Percentiles rank a stretch among this genome's conserved stretches.
phyloP scores from a whole-genome alignment of 768 basidiomycete species.

The Termitomyces sp. region DNA sequence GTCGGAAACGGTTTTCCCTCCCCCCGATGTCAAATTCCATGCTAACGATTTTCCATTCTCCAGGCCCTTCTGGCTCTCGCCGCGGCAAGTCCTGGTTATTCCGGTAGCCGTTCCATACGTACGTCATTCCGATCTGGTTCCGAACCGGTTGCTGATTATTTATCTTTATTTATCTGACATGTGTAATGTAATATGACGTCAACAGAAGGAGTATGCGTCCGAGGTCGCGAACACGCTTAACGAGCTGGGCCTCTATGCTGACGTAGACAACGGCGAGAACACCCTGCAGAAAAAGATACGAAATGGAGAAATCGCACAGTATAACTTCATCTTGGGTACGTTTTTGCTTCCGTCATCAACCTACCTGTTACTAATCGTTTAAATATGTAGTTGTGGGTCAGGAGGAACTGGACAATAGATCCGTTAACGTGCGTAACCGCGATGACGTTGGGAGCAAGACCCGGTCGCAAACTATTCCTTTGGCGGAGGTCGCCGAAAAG shows the following conservation, averaged over 20 bases:
- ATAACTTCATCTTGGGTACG: slow-evolving; percentile 95
- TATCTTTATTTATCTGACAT: neutral
- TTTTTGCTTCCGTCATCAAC: slow-evolving; percentile 7
- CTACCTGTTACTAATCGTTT: neutral
- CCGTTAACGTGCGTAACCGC: slow-evolving; percentile 95
- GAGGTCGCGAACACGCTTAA: slow-evolving; percentile 70
- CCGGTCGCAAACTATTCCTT: slow-evolving; percentile 66
- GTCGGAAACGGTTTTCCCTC: neutral
- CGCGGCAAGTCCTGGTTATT: slow-evolving; percentile 92
- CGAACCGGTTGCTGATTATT: slow-evolving; percentile 9
- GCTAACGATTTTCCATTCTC: neutral
- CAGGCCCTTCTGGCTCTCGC: slow-evolving; percentile 98
- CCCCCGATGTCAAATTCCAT: neutral
- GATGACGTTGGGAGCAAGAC: slow-evolving; percentile 89
- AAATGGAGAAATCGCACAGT: slow-evolving; percentile 95
- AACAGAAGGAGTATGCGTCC: slow-evolving; percentile 85
- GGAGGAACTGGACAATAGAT: slow-evolving; percentile 79
- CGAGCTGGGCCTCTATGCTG: slow-evolving; percentile 75
- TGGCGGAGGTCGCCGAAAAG: slow-evolving; percentile 70
- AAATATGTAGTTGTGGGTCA: slow-evolving; percentile 80
- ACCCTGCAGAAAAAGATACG: slow-evolving; percentile 97
- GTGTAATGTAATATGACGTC: neutral
- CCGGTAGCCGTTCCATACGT: slow-evolving; percentile 91
- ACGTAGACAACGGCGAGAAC: slow-evolving; percentile 89
- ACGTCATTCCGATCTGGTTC: slow-evolving; percentile 27